Evolutionary conservation across 371 early-diverging fungal genomes (phyloP).

Genomic region (Dichotomocladium elegans): DNA sequence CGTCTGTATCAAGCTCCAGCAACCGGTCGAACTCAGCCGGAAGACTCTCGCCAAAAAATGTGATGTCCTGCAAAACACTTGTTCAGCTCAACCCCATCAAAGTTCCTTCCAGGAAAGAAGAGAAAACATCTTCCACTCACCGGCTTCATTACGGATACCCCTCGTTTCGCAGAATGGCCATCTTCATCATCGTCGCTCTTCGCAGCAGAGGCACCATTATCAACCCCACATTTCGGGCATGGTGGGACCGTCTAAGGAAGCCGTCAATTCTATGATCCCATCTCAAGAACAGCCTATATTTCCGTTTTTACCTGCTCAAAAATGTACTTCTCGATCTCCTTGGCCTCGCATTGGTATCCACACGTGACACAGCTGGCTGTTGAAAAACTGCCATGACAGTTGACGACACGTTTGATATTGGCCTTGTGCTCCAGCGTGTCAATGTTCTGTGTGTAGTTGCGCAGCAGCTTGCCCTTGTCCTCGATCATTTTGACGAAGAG

Average conservation of each 20-base stretch:
- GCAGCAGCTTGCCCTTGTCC: slow-evolving; percentile 73
- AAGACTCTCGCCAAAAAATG: slow-evolving; percentile 92
- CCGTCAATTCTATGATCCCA: background rate
- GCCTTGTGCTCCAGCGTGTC: slow-evolving; percentile 94
- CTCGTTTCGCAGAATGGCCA: slow-evolving; percentile 7
- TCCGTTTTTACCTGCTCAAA: slow-evolving; percentile 45
- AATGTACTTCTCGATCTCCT: slow-evolving; percentile 75
- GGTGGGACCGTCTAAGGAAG: slow-evolving; percentile 32
- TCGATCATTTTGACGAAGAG: slow-evolving; percentile 87
- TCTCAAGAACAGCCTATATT: background rate
- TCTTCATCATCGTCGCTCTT: slow-evolving; percentile 33
- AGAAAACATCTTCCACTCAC: slow-evolving; percentile 13
- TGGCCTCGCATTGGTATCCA: slow-evolving; percentile 71
- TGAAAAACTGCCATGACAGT: slow-evolving; percentile 93
- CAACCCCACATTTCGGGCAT: slow-evolving; percentile 33
- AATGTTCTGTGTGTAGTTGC: slow-evolving; percentile 98
- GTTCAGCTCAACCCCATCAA: no score
- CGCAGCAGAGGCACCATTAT: background rate
- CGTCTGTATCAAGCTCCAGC: slow-evolving; percentile 65
- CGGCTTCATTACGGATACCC: slow-evolving; percentile 45
- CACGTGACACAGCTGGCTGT: slow-evolving; percentile 90
- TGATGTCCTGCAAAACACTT: slow-evolving; percentile 63
- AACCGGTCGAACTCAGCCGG: slow-evolving; percentile 73
- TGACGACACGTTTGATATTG: slow-evolving; percentile 80
- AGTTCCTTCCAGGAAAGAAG: no score